Percentiles rank a stretch among this genome's conserved stretches.
Evolutionary conservation across 768 basidiomycete genomes (phyloP).

Genomic region (Mycena albidolilacea): DNA sequence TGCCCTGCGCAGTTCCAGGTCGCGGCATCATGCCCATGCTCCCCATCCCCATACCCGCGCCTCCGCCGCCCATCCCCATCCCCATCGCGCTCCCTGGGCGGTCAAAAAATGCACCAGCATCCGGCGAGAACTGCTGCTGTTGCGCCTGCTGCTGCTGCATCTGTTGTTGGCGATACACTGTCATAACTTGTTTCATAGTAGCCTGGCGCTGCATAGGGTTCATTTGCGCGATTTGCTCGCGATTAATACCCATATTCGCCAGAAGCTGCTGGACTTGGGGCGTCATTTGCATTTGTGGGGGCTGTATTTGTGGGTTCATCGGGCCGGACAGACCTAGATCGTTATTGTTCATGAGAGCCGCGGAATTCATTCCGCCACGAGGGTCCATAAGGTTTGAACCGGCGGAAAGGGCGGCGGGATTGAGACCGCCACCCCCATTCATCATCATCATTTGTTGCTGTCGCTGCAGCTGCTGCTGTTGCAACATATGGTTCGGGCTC

Average conservation of each 20-base stretch:
- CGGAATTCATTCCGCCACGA: slow-evolving; percentile 24
- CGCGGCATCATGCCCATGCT: slow-evolving; percentile 29
- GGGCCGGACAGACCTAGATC: slow-evolving; percentile 14
- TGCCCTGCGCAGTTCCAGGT: slow-evolving; percentile 34
- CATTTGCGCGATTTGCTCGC: slow-evolving; percentile 32
- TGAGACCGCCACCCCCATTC: slow-evolving; percentile 28
- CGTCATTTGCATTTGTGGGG: slow-evolving; percentile 11
- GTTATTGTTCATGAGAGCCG: slow-evolving; percentile 26
- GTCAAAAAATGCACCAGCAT: slow-evolving; percentile 17
- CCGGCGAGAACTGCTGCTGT: slow-evolving; percentile 27
- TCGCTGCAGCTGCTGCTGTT: slow-evolving; percentile 21
- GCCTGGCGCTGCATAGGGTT: slow-evolving; percentile 28
- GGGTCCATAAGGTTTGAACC: slow-evolving; percentile 11
- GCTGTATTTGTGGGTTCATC: slow-evolving; percentile 28
- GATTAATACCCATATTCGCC: slow-evolving; percentile 36
- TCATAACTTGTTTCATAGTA: slow-evolving; percentile 18
- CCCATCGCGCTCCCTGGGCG: slow-evolving; percentile 36
- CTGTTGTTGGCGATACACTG: slow-evolving; percentile 24
- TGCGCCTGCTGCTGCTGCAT: slow-evolving; percentile 16
- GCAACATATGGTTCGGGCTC: slow-evolving; percentile 35
- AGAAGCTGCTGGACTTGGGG: slow-evolving; percentile 18
- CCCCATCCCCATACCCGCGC: slow-evolving; percentile 19
- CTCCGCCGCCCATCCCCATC: slow-evolving; percentile 31
- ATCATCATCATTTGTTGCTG: slow-evolving; percentile 36
- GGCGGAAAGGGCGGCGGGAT: slow-evolving; percentile 27